Evolutionary conservation across 257 asterid genomes (phyloP).

Genomic region (Solanum ossicruentum): DNA sequence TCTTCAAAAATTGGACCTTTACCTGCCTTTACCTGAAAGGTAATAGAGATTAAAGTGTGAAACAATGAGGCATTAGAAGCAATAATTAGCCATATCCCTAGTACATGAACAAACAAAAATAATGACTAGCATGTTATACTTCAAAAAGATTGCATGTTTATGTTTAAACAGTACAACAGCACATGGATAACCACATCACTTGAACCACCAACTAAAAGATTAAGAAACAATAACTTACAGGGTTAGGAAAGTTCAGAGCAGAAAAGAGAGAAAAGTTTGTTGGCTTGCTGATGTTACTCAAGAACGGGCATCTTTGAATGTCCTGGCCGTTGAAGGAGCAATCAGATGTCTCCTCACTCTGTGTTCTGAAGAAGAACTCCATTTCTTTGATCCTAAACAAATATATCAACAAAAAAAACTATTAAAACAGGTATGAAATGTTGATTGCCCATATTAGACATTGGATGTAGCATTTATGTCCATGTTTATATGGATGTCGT

Average conservation of each 20-base stretch:
- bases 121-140: neutral
- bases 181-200: neutral
- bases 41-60: neutral
- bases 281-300: slow-evolving; percentile 63
- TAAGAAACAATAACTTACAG: slow-evolving; percentile 26
- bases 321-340: slow-evolving; percentile 37
- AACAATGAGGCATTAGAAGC: neutral
- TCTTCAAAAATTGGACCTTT: slow-evolving; percentile 80
- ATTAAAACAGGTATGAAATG: neutral
- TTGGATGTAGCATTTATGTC: neutral
- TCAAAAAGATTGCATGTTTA: neutral
- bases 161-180: neutral
- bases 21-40: slow-evolving; percentile 33
- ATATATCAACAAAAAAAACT: neutral
- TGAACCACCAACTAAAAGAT: neutral
- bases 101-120: neutral
- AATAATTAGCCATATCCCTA: neutral
- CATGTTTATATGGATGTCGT: neutral
- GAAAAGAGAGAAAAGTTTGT: slow-evolving; percentile 58
- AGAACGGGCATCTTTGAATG: slow-evolving; percentile 58
- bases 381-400: slow-evolving; percentile 7
- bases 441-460: neutral
- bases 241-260: slow-evolving; percentile 28
- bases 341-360: slow-evolving; percentile 34
- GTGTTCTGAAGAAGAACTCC: slow-evolving; percentile 42